Conservation (phyloP, 192 early-diverging fungal genomes). For the Dissophora globulifera region DNA sequence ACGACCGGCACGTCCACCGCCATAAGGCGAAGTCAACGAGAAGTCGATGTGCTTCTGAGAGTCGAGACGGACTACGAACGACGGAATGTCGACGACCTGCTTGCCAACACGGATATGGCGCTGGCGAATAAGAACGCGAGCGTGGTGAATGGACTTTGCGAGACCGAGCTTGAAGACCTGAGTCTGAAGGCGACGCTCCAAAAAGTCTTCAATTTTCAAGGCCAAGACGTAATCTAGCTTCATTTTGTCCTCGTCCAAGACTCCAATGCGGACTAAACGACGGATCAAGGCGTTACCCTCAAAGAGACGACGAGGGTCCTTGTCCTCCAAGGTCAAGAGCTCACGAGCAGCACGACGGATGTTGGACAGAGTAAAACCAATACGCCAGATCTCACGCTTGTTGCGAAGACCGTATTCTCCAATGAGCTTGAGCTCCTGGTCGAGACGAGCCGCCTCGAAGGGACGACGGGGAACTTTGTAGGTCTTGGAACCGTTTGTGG, state of each 20-base stretch:
- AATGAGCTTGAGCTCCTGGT: constrained; percentile 90
- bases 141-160: constrained; percentile 98
- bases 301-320: constrained; percentile 97
- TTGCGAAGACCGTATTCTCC: constrained; percentile 97
- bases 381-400: constrained; percentile 99
- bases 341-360: constrained; percentile 99
- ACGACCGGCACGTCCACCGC: constrained; percentile 98
- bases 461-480: constrained; percentile 96
- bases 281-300: constrained; percentile 99
- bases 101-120: constrained; percentile 97
- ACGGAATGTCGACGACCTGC: constrained; percentile 96
- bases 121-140: constrained; percentile 97
- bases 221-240: constrained; percentile 98
- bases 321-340: constrained; percentile 93
- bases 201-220: constrained; percentile 97
- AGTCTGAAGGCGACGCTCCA: constrained; percentile 97
- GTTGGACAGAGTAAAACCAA: constrained; percentile 96
- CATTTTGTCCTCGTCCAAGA: constrained; percentile 97
- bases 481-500: constrained; percentile 74
- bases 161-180: constrained; percentile 98
- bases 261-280: constrained; percentile 97
- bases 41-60: constrained; percentile 72
- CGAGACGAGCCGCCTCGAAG: constrained; percentile 96
- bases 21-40: constrained; percentile 89
- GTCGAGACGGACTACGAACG: constrained; percentile 86